Evolutionary conservation across 2,329 filamentous ascomycete species (phyloP).

Genomic region (Colletotrichum sp.): DNA sequence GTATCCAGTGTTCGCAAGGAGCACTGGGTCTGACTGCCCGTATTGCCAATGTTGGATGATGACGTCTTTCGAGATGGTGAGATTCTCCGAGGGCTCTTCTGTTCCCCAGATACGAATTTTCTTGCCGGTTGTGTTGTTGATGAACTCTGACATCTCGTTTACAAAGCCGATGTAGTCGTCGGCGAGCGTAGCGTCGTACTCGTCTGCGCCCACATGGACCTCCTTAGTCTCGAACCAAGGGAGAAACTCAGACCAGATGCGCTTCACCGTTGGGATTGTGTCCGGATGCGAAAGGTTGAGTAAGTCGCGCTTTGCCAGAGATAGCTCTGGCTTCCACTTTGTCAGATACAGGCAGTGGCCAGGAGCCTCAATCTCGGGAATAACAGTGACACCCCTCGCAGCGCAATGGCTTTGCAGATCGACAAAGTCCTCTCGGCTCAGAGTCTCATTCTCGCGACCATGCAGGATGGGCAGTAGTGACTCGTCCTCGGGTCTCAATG

Average conservation of each 20-base stretch:
- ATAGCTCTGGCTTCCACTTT: conserved; percentile 60
- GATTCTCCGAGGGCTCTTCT: conserved; percentile 42
- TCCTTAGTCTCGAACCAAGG: conserved; percentile 60
- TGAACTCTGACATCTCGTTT: conserved; percentile 51
- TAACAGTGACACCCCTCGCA: conserved; percentile 53
- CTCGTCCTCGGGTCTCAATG: conserved; percentile 36
- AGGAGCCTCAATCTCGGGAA: conserved; percentile 60
- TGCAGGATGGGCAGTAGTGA: conserved; percentile 23
- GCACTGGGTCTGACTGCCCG: conserved; percentile 44
- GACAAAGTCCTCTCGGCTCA: conserved; percentile 42
- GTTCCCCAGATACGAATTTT: conserved; percentile 57
- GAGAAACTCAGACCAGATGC: conserved; percentile 55
- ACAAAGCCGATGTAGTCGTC: conserved; percentile 56
- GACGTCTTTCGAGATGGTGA: conserved; percentile 42
- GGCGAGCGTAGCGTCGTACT: conserved; percentile 48
- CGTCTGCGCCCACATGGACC: conserved; percentile 59
- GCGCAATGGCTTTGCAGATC: conserved; percentile 55
- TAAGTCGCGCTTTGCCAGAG: conserved; percentile 48
- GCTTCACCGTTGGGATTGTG: conserved; percentile 52
- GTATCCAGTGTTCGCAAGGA: conserved; percentile 41
- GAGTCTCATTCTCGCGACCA: conserved; percentile 27
- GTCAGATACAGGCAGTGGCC: conserved; percentile 57
- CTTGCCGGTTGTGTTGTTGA: conserved; percentile 42
- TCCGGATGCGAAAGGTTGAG: conserved; percentile 58
- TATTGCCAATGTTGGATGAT: conserved; percentile 48